A percentile compares a stretch with the other conserved stretches of the same genome.
phyloP scores from a whole-genome alignment of 1,284 basidiomycete genomes.

The Anthracocystis walkeri region DNA sequence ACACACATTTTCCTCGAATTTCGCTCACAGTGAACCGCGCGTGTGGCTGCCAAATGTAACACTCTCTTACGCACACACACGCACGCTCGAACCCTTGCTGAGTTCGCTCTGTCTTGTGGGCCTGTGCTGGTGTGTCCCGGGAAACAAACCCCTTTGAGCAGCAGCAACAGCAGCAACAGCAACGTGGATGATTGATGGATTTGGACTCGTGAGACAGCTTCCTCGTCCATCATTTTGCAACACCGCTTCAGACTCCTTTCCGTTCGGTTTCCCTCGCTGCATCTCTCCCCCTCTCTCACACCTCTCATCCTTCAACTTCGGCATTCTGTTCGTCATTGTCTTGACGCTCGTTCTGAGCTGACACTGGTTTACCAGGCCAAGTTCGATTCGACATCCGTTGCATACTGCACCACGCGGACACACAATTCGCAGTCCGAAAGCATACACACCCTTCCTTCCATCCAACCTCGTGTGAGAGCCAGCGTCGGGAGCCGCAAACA shows the following conservation, averaged over 20 bases:
- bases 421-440: constrained; percentile 1
- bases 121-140: neutral
- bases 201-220: neutral
- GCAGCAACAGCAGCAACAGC: too few species aligned
- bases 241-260: constrained; percentile 15
- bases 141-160: too few species aligned
- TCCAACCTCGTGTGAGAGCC: too few species aligned
- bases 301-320: neutral
- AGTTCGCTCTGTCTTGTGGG: neutral
- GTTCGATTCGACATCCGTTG: too few species aligned
- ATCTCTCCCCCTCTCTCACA: neutral
- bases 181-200: too few species aligned
- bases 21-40: neutral
- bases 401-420: neutral
- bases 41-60: constrained; percentile 5
- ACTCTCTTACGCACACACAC: neutral
- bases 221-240: constrained; percentile 6
- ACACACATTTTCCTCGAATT: constrained; percentile 1
- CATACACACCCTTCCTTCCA: neutral
- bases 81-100: neutral
- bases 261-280: neutral
- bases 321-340: too few species aligned
- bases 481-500: too few species aligned
- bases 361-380: too few species aligned
- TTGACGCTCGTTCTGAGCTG: too few species aligned